Evolutionary conservation across 2,329 filamentous ascomycete genomes (phyloP).

Genomic region (Ascochyta koolunga): DNA sequence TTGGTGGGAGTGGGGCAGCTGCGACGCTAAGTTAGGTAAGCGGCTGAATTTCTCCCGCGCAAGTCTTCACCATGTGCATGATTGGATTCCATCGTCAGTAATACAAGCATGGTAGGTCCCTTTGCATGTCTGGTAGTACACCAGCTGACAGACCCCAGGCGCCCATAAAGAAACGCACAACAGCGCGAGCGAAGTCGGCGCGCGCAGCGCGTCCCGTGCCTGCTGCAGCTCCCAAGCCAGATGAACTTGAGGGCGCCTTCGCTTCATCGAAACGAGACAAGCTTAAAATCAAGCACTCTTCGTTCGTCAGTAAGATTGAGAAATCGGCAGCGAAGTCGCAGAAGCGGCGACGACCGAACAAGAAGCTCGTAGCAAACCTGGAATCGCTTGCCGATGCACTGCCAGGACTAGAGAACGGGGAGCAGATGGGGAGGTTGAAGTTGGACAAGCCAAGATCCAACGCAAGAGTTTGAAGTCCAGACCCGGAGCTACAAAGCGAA

Average conservation of each 20-base stretch:
- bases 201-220: conserved; percentile 30
- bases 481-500: conserved; percentile 81
- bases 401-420: conserved; percentile 62
- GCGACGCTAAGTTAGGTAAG: conserved; percentile 15
- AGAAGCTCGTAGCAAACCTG: conserved; percentile 79
- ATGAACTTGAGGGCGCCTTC: conserved; percentile 59
- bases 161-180: conserved; percentile 46
- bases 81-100: not conserved
- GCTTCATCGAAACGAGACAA: conserved; percentile 81
- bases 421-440: conserved; percentile 35
- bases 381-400: conserved; percentile 80
- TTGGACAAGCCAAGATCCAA: conserved; percentile 67
- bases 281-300: conserved; percentile 78
- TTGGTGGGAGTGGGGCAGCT: not conserved
- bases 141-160: conserved; percentile 22
- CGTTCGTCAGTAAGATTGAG: conserved; percentile 77
- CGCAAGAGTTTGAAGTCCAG: conserved; percentile 70
- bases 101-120: conserved; percentile 1
- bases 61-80: not conserved
- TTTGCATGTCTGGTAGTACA: too few relatives aligned
- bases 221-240: conserved; percentile 27
- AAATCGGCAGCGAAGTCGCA: conserved; percentile 63
- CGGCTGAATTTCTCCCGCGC: conserved; percentile 1
- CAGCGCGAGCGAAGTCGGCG: conserved; percentile 43
- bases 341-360: conserved; percentile 72